phyloP scores from a whole-genome alignment of 2,329 filamentous ascomycete genomes.

The Phialocephala sp. region DNA sequence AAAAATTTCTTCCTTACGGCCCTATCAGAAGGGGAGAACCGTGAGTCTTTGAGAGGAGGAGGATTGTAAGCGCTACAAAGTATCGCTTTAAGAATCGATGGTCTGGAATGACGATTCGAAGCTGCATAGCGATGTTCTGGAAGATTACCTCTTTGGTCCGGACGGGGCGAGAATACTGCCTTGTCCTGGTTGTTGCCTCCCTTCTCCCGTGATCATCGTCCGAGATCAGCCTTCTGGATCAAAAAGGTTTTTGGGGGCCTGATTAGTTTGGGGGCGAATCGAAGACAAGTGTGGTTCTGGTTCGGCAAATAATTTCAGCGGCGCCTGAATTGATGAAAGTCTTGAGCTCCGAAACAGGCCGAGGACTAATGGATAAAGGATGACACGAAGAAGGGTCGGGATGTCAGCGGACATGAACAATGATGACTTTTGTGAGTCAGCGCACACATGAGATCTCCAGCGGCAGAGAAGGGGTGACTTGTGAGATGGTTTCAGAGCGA shows the following conservation, averaged over 20 bases:
- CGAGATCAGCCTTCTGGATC: background rate
- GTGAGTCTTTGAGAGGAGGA: background rate
- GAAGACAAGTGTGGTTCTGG: background rate
- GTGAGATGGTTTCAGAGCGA: conserved; percentile 13
- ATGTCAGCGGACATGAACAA: background rate
- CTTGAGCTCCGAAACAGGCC: background rate
- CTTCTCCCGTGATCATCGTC: background rate
- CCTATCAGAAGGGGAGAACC: background rate
- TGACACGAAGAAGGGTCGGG: conserved; percentile 6
- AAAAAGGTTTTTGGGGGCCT: too few species aligned
- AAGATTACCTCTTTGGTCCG: background rate
- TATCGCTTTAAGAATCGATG: background rate
- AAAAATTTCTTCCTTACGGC: background rate
- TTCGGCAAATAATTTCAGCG: background rate
- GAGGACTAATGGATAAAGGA: background rate
- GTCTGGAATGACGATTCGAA: background rate
- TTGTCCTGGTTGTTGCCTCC: background rate
- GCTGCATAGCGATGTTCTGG: conserved; percentile 3
- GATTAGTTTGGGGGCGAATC: background rate
- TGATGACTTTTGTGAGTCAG: background rate
- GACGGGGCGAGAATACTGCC: background rate
- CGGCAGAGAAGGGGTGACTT: background rate
- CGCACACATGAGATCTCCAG: too few species aligned
- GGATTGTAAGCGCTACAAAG: background rate
- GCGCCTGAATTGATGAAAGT: background rate